A percentile compares a stretch with the other conserved stretches of the same genome.
Conservation (phyloP, 1,284 basidiomycete species). For the Vanrija sp. region DNA sequence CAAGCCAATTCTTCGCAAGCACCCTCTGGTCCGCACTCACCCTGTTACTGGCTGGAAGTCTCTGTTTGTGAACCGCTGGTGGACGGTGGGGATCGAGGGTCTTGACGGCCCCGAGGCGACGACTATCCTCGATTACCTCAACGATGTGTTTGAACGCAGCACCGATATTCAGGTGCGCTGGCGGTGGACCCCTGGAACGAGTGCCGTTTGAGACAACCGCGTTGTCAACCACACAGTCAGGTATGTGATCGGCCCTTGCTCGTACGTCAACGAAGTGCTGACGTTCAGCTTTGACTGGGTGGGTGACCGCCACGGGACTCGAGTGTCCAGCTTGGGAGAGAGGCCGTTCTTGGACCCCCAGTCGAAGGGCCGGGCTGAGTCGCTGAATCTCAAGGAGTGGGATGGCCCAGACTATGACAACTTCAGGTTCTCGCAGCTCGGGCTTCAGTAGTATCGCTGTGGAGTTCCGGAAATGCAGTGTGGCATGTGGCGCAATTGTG, state of each 20-base stretch:
- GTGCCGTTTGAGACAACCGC: constrained; percentile 53
- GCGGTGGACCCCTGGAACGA: constrained; percentile 52
- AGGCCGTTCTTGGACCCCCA: constrained; percentile 32
- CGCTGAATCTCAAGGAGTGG: constrained; percentile 1
- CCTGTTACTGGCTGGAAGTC: constrained; percentile 44
- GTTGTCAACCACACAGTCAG: constrained; percentile 24
- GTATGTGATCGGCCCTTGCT: no score
- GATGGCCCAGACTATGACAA: neutral
- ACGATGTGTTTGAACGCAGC: constrained; percentile 55
- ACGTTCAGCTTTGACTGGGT: constrained; percentile 26
- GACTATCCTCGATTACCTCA: constrained; percentile 59
- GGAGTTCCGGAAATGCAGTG: no score
- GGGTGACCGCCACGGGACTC: constrained; percentile 24
- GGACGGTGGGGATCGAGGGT: constrained; percentile 63
- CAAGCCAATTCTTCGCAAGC: constrained; percentile 59
- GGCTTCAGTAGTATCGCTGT: neutral
- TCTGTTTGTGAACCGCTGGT: constrained; percentile 53
- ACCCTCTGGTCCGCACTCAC: constrained; percentile 46
- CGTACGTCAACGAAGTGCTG: no score
- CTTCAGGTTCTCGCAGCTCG: neutral
- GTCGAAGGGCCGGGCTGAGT: constrained; percentile 24
- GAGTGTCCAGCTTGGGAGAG: constrained; percentile 36
- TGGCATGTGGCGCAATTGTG: no score
- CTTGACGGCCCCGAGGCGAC: constrained; percentile 65
- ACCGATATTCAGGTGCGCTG: constrained; percentile 54